Conservation (phyloP, 1,139 yeast species). For the Magnusiomyces tetraspermus region DNA sequence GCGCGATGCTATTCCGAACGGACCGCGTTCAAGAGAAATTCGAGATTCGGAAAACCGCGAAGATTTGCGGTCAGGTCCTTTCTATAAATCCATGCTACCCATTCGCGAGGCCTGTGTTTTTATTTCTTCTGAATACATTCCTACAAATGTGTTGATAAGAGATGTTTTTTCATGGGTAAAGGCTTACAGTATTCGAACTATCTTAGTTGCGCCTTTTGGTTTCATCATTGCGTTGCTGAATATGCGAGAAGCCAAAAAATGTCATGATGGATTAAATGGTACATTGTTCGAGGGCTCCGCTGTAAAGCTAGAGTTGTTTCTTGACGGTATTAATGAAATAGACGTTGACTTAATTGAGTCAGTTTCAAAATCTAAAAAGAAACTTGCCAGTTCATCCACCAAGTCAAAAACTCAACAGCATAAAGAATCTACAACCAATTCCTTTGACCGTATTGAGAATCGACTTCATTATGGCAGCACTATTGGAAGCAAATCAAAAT, state of each 20-base stretch:
- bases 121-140: neutral
- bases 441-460: neutral
- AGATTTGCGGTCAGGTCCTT: neutral
- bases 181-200: neutral
- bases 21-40: neutral
- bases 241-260: neutral
- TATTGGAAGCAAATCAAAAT: neutral
- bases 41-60: neutral
- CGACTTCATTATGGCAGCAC: neutral
- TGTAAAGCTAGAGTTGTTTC: slow-evolving; percentile 5
- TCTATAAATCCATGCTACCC: neutral
- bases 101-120: slow-evolving; percentile 1
- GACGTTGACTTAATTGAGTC: slow-evolving; percentile 19
- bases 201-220: neutral
- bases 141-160: neutral
- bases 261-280: neutral
- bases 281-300: neutral
- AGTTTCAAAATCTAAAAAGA: neutral
- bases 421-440: neutral
- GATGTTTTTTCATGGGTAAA: neutral
- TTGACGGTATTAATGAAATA: slow-evolving; percentile 18
- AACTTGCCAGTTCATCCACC: neutral
- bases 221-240: neutral
- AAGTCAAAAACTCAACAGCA: neutral
- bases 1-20: neutral